Conservation (phyloP, 257 asterid species). For the Echites panduratus region DNA sequence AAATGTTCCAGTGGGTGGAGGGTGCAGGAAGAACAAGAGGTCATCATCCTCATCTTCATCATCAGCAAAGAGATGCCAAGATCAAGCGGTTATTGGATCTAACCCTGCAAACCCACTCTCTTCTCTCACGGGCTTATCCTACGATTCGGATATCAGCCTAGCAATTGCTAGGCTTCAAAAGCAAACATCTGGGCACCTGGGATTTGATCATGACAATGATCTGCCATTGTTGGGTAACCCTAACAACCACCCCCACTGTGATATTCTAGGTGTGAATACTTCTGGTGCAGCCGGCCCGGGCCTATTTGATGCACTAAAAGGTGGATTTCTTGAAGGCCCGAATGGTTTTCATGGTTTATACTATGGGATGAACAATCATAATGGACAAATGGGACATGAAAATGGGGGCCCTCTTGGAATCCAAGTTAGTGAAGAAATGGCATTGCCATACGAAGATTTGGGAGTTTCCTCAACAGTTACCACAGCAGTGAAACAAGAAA, state of each 20-base stretch:
- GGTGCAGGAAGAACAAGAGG: slow-evolving; percentile 73
- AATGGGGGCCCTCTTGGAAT: slow-evolving; percentile 32
- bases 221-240: slow-evolving; percentile 34
- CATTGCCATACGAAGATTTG: slow-evolving; percentile 32
- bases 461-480: slow-evolving; percentile 29
- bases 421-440: slow-evolving; percentile 35
- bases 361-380: slow-evolving; percentile 24
- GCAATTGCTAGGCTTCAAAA: slow-evolving; percentile 69
- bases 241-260: slow-evolving; percentile 8
- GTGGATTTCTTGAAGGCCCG: slow-evolving; percentile 41
- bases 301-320: slow-evolving; percentile 31
- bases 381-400: slow-evolving; percentile 21
- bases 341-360: slow-evolving; percentile 32
- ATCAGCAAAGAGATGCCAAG: slow-evolving; percentile 46
- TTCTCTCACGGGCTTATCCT: slow-evolving; percentile 21
- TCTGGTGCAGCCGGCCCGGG: slow-evolving; percentile 1
- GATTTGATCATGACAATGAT: slow-evolving; percentile 23
- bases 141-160: slow-evolving; percentile 50
- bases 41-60: slow-evolving; percentile 42
- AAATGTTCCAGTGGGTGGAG: slow-evolving; percentile 93
- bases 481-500: slow-evolving; percentile 58
- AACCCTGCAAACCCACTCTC: slow-evolving; percentile 26
- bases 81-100: slow-evolving; percentile 31
- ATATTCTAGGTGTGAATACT: slow-evolving; percentile 1
- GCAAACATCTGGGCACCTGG: slow-evolving; percentile 34